phyloP scores from a whole-genome alignment of 352 stramenopile species.

The Globisporangium echinulatum region DNA sequence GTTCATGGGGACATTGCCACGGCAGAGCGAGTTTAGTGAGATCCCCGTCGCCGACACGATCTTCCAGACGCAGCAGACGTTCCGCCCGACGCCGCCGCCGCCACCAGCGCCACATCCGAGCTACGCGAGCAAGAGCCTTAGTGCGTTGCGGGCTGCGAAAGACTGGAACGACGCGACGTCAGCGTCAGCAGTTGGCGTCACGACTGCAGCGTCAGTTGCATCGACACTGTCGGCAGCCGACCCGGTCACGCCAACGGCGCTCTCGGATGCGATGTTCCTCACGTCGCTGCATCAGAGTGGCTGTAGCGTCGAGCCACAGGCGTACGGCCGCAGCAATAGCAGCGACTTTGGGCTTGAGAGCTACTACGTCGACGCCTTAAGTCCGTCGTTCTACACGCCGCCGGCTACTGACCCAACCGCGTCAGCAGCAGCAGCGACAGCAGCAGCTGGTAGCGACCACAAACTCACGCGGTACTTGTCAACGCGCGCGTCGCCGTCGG shows the following conservation, averaged over 20 bases:
- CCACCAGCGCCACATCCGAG: constrained; percentile 8
- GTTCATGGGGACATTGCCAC: constrained; percentile 56
- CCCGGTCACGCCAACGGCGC: constrained; percentile 11
- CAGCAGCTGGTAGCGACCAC: constrained; percentile 11
- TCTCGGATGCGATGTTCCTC: constrained; percentile 41
- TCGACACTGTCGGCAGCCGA: constrained; percentile 10
- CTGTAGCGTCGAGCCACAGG: not conserved
- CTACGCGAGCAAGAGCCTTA: constrained; percentile 16
- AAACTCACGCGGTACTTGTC: constrained; percentile 35
- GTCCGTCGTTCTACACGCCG: not conserved
- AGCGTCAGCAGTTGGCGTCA: not conserved
- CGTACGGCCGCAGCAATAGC: constrained; percentile 1
- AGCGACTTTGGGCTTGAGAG: not conserved
- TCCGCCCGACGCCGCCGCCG: constrained; percentile 11
- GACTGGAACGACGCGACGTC: constrained; percentile 1
- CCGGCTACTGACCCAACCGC: not conserved
- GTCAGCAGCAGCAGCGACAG: constrained; percentile 1
- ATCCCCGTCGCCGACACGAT: constrained; percentile 44
- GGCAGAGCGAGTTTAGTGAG: constrained; percentile 43
- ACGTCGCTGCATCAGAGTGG: constrained; percentile 33
- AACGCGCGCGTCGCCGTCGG: constrained; percentile 2
- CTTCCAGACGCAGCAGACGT: constrained; percentile 34
- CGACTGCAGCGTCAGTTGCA: not conserved
- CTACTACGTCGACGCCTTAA: not conserved
- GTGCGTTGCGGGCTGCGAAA: not conserved